These are phyloP conservation scores for Ceratobasidium sp. DNA, from an alignment of 1,284 basidiomycete genomes.

Conservation along the genomic window DNA sequence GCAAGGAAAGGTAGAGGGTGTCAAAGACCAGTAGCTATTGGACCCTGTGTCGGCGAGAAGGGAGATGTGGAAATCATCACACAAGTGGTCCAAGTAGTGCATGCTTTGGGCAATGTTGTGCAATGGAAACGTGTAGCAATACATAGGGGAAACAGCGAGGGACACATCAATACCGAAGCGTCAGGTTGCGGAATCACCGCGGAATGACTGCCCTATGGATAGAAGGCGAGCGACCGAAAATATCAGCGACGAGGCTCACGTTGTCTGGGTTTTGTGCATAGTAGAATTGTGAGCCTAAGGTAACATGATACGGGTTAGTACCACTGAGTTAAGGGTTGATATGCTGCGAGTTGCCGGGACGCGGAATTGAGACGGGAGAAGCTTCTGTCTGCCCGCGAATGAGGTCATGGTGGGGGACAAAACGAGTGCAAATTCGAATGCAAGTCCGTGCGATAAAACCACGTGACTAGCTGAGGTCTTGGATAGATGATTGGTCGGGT, in stretches of 20 bases:
- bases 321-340: too few species aligned
- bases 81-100: constrained; percentile 97
- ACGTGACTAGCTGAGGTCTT: too few species aligned
- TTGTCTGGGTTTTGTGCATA: constrained; percentile 94
- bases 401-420: too few species aligned
- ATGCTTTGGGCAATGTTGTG: constrained; percentile 94
- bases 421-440: too few species aligned
- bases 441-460: too few species aligned
- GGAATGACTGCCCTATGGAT: constrained; percentile 88
- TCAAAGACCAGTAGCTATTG: constrained; percentile 99
- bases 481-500: too few species aligned
- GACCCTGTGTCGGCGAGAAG: constrained; percentile 98
- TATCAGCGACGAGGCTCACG: constrained; percentile 63
- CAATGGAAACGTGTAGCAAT: constrained; percentile 98
- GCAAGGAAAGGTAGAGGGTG: constrained; percentile 92
- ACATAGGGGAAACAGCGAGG: constrained; percentile 96
- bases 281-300: constrained; percentile 93
- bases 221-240: constrained; percentile 1
- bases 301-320: too few species aligned
- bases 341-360: too few species aligned
- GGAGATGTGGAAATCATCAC: constrained; percentile 98
- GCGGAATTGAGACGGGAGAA: too few species aligned
- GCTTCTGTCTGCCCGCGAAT: too few species aligned
- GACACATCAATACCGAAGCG: constrained; percentile 94
- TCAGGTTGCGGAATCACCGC: constrained; percentile 94